Evolutionary conservation across 352 stramenopile species (phyloP), one percentile per base, ranked within the genome.

Genomic region (Globisporangium paddicum): DNA sequence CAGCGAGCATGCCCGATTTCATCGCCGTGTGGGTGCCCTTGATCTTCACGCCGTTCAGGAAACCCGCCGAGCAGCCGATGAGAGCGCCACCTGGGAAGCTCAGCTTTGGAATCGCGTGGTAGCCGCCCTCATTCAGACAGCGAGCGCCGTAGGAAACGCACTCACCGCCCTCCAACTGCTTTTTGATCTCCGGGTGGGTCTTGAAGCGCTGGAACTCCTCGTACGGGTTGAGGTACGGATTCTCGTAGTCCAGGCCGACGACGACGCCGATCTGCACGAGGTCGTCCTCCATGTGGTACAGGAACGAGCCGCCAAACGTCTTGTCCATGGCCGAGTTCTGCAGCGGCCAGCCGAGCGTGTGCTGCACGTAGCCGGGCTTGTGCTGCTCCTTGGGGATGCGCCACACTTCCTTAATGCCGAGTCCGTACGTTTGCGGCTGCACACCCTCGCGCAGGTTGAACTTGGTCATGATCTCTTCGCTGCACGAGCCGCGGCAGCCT

Each of bases 151-250:
- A 99, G 35, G 93, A 84, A 38, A 99, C 82, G 69, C 97, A 99
- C 45, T 98, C 92, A 28, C 97, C 97, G 52, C 96, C 96, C 60
- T 99, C 90, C 18, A 99, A 72, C 67, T 98, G 87, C 48, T 89
- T 87, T 32, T 79, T 69, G 61, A 99, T 89, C 34, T 82, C 86
- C 8, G 96, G 96, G 73, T 99, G 97, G 7, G 96, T 98, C 86
- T 99, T 99, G 82, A 96, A 99, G 50, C 94, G 83, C 87, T 99
- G 97, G 84, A 99, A 99, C 77, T 99, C 97, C 64, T 99, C 81
- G 71, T 99, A 87, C 53, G 96, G 97, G 75, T 98, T 99, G 23
- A 99, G 77, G 77, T 99, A 98, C 16, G 97, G 97, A 80, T 99
- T 99, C 60, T 97, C 85, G 73, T 99, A 99, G 81, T 99, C 97